These are phyloP conservation scores for Chytridium lagenaria DNA, from an alignment of 371 early-diverging fungal species.

Conservation along the genomic window DNA sequence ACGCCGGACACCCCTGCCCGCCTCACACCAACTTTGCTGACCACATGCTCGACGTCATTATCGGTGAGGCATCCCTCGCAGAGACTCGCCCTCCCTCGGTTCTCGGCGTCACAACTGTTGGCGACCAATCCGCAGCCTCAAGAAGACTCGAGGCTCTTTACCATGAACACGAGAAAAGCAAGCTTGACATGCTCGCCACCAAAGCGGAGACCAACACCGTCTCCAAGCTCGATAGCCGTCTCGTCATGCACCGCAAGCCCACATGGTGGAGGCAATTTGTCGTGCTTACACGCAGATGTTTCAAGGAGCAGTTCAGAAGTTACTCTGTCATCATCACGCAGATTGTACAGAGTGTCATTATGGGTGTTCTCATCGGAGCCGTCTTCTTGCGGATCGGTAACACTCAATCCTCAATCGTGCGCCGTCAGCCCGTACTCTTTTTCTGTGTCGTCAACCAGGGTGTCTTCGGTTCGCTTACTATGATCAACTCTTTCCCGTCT, in stretches of 20 bases:
- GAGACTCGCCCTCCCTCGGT: constrained; percentile 46
- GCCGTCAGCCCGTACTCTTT: constrained; percentile 32
- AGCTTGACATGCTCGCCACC: not conserved
- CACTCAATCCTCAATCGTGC: constrained; percentile 38
- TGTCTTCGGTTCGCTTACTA: constrained; percentile 46
- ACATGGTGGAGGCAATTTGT: constrained; percentile 14
- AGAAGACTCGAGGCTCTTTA: constrained; percentile 7
- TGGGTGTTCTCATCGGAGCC: constrained; percentile 40
- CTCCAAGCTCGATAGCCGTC: not conserved
- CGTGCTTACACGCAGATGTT: constrained; percentile 22
- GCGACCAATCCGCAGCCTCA: constrained; percentile 24
- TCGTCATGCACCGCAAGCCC: not conserved
- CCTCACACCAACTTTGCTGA: constrained; percentile 67
- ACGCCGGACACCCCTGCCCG: constrained; percentile 61
- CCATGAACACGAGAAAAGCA: constrained; percentile 1
- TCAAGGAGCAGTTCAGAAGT: constrained; percentile 33
- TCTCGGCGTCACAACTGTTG: constrained; percentile 20
- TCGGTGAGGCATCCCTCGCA: constrained; percentile 60
- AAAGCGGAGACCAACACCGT: not conserved
- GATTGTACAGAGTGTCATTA: constrained; percentile 52
- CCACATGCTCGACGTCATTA: constrained; percentile 35
- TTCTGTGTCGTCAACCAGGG: constrained; percentile 40
- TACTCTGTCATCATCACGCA: constrained; percentile 51
- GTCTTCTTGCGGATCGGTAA: constrained; percentile 43
- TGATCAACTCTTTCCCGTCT: constrained; percentile 44